Evolutionary conservation across 2,329 filamentous ascomycete genomes (phyloP).

Genomic region (Coleophoma eucalyptorum): DNA sequence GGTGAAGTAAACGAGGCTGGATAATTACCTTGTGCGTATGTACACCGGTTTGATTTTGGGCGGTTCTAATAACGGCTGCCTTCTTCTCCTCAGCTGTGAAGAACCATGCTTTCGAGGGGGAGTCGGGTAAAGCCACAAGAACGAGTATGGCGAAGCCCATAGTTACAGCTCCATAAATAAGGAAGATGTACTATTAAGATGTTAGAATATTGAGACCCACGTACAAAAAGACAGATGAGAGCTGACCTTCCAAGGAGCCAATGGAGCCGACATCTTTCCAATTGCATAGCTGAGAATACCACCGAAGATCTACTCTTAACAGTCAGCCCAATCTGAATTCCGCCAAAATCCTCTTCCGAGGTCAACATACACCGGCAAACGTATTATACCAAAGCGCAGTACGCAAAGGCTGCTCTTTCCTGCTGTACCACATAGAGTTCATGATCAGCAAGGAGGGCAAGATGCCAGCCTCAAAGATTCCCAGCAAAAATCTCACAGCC

Average conservation of each 20-base stretch:
- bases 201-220: not conserved
- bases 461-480: constrained; percentile 25
- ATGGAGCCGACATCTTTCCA: not conserved
- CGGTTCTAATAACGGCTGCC: constrained; percentile 13
- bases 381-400: constrained; percentile 48
- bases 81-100: constrained; percentile 34
- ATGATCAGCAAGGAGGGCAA: constrained; percentile 45
- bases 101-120: constrained; percentile 38
- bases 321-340: no score
- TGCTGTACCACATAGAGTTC: constrained; percentile 57
- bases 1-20: no score
- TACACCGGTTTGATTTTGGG: constrained; percentile 5
- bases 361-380: not conserved
- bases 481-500: constrained; percentile 29
- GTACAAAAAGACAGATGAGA: not conserved
- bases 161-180: constrained; percentile 13
- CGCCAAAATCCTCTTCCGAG: not conserved
- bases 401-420: constrained; percentile 51
- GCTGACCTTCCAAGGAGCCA: not conserved
- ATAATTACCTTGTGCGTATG: constrained; percentile 13
- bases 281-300: not conserved
- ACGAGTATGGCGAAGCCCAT: constrained; percentile 31
- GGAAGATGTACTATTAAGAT: constrained; percentile 2
- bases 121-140: constrained; percentile 43
- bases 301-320: constrained; percentile 1